Base-by-base conservation (phyloP, 2,329 filamentous ascomycete species). In the Escovopsis sp. region DNA sequence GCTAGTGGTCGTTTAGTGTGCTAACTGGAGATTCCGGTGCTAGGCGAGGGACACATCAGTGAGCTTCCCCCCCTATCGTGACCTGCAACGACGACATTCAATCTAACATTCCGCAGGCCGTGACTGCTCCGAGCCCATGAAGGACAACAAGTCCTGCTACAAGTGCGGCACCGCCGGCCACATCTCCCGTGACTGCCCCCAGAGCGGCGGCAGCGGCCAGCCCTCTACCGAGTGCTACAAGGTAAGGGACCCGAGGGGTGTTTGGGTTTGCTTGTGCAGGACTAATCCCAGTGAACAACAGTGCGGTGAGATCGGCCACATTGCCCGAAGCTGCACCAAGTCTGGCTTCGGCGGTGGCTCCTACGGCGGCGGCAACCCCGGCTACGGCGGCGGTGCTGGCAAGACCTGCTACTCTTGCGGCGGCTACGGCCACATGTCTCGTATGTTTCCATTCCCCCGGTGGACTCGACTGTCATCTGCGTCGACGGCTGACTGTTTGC, bases 331-430 rank as follows among this genome's bases (percentile, higher is more conserved):
- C 74, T 91, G 84, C 77, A 71, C 75, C 57, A 76, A 84, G 67
- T 72, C 72, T 45, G 72, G 72, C 45, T 63, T 57, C 50, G 65
- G 73, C 54, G 74, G 70, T 50, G 64, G 68, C 47, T 44, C 39
- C 15, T 47, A 41, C 39, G 47, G 47, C 16, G 57, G 67, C 51
- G 66, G 67, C 50, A 63, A 65, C 42, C 62, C 64, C 37, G 65
- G 65, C 47, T 64, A 66, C 45, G 70, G 65, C 49, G 66, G 70
- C 45, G 67, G 71, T 48, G 67, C 71, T 47, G 72, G 77, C 57
- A 86, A 89, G 72, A 95, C 87, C 54, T 96, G 91, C 81, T 98
- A 95, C 75, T 94, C 87, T 36, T 96, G 91, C 70, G 91, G 91
- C 55, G 91, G 91, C 51, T 88, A 86, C 61, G 89, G 89, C 58